Conservation (phyloP, 305 asterid genomes). For the Fraxinus baroniana region DNA sequence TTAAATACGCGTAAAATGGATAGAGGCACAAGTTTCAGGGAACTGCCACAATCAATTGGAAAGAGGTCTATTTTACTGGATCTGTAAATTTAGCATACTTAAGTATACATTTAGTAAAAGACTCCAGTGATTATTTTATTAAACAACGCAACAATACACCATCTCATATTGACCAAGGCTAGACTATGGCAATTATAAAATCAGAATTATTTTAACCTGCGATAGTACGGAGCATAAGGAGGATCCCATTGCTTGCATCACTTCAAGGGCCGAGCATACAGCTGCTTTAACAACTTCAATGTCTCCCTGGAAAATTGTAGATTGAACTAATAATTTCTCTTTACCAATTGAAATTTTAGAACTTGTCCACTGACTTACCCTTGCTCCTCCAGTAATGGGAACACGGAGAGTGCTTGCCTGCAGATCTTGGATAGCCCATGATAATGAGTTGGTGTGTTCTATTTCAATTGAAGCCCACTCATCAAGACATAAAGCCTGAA, state of each 20-base stretch:
- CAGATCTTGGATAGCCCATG: slow-evolving; percentile 62
- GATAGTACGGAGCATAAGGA: slow-evolving; percentile 54
- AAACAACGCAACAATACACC: neutral
- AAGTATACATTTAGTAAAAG: neutral
- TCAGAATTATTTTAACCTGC: slow-evolving; percentile 41
- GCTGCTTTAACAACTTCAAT: slow-evolving; percentile 62
- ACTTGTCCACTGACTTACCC: slow-evolving; percentile 48
- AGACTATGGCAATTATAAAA: slow-evolving; percentile 7
- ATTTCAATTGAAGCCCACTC: slow-evolving; percentile 76
- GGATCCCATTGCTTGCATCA: slow-evolving; percentile 80
- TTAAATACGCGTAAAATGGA: neutral
- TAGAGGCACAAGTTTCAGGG: neutral
- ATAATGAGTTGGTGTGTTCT: slow-evolving; percentile 62
- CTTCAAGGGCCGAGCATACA: slow-evolving; percentile 74
- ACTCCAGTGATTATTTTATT: neutral
- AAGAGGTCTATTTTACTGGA: neutral
- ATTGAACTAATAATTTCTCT: slow-evolving; percentile 13
- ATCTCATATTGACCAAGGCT: neutral
- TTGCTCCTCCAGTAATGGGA: slow-evolving; percentile 79
- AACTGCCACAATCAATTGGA: neutral
- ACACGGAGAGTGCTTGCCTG: slow-evolving; percentile 76
- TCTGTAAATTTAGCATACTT: neutral
- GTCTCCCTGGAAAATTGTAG: slow-evolving; percentile 52
- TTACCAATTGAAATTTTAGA: slow-evolving; percentile 5
- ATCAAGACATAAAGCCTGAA: slow-evolving; percentile 62